Conservation (phyloP, 1,284 basidiomycete genomes). For the Tetrapyrgos nigripes region DNA sequence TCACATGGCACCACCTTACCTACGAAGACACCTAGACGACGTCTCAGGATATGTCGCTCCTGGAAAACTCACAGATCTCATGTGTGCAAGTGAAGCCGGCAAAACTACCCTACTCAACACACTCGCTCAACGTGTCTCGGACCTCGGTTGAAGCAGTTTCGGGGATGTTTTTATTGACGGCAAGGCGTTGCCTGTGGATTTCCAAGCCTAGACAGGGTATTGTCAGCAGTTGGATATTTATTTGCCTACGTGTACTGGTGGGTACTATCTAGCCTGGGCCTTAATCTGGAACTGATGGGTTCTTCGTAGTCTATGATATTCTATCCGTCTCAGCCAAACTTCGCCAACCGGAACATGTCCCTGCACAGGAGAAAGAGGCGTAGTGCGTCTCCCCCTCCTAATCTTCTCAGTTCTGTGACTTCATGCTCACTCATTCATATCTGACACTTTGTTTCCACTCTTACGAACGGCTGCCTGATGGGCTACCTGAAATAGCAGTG, state of each 20-base stretch:
- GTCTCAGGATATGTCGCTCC: slow-evolving; percentile 87
- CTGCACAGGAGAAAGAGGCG: slow-evolving; percentile 76
- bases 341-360: slow-evolving; percentile 75
- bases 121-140: slow-evolving; percentile 81
- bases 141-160: slow-evolving; percentile 81
- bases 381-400: slow-evolving; percentile 55
- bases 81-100: slow-evolving; percentile 84
- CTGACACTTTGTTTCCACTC: slow-evolving; percentile 4
- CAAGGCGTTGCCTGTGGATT: slow-evolving; percentile 70
- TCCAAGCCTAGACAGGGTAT: slow-evolving; percentile 68
- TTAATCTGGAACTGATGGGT: slow-evolving; percentile 32
- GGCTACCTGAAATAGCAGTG: slow-evolving; percentile 48
- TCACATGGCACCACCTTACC: slow-evolving; percentile 68
- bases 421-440: neutral
- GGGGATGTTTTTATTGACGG: slow-evolving; percentile 87
- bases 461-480: slow-evolving; percentile 17
- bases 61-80: slow-evolving; percentile 79
- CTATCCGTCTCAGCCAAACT: slow-evolving; percentile 84
- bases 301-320: slow-evolving; percentile 84
- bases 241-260: slow-evolving; percentile 30
- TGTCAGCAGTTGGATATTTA: slow-evolving; percentile 42
- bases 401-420: neutral
- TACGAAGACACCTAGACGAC: slow-evolving; percentile 78
- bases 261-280: too few species aligned
- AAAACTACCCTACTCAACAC: slow-evolving; percentile 87